phyloP scores from a whole-genome alignment of 441 rosid species.

The Erodium trifolium region DNA sequence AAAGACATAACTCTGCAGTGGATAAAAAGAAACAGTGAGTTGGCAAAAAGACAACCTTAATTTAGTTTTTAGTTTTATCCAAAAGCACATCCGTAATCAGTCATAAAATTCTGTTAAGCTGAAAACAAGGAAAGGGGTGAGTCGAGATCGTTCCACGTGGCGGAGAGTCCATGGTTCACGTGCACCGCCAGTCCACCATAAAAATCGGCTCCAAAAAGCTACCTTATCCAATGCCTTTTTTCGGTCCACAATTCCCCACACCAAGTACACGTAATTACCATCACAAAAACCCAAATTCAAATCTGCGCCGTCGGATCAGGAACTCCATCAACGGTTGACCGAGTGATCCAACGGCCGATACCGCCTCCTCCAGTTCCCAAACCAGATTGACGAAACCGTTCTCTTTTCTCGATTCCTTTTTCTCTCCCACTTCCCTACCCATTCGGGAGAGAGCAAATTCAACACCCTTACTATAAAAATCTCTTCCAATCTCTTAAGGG shows the following conservation, averaged over 20 bases:
- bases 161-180: background rate
- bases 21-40: no score
- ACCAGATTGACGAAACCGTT: background rate
- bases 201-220: background rate
- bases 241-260: background rate
- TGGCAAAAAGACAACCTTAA: no score
- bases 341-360: background rate
- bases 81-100: no score
- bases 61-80: no score
- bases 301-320: background rate
- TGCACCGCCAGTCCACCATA: background rate
- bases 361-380: background rate
- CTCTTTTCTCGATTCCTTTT: background rate
- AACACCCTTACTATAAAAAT: background rate
- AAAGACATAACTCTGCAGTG: no score
- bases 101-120: no score
- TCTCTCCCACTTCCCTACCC: background rate
- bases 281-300: background rate
- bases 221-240: background rate
- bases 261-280: no score
- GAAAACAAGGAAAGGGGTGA: no score
- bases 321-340: background rate
- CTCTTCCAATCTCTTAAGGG: background rate
- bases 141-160: background rate
- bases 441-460: background rate